phyloP scores from a whole-genome alignment of 2,329 filamentous ascomycete genomes.

The Fusarium chuoi region DNA sequence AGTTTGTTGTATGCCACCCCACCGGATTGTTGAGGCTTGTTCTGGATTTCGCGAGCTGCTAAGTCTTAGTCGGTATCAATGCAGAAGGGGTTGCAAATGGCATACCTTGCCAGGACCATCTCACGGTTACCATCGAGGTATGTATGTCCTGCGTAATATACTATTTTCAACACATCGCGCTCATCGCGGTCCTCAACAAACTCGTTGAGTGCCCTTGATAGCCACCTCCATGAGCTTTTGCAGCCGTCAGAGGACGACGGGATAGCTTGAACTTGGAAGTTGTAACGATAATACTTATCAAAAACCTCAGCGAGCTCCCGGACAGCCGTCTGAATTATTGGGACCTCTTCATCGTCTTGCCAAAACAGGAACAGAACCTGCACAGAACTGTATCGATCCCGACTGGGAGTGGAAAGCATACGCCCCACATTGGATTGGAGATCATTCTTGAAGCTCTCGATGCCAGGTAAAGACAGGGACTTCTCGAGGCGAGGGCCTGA shows the following conservation, averaged over 20 bases:
- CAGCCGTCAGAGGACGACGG: constrained; percentile 59
- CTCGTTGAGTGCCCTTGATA: constrained; percentile 61
- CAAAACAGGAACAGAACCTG: constrained; percentile 65
- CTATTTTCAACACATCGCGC: constrained; percentile 67
- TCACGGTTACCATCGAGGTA: constrained; percentile 65
- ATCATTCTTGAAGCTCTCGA: constrained; percentile 62
- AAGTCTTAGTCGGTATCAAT: constrained; percentile 29
- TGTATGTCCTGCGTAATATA: constrained; percentile 67
- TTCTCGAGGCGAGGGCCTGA: constrained; percentile 66
- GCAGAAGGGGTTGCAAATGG: neutral
- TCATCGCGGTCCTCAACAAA: constrained; percentile 65
- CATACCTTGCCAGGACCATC: constrained; percentile 67
- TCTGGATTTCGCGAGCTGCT: constrained; percentile 59
- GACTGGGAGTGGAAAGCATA: constrained; percentile 61
- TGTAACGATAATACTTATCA: constrained; percentile 63
- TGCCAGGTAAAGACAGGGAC: constrained; percentile 59
- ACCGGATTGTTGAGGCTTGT: constrained; percentile 60
- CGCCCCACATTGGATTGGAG: constrained; percentile 62
- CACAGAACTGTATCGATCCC: constrained; percentile 64
- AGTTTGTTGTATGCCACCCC: constrained; percentile 66
- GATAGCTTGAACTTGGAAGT: constrained; percentile 60
- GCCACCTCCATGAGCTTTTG: constrained; percentile 64
- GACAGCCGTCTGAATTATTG: constrained; percentile 54
- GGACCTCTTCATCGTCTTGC: constrained; percentile 63
- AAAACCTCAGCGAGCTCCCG: constrained; percentile 62